phyloP scores from a whole-genome alignment of 768 basidiomycete species.

The Pholiota conissans region DNA sequence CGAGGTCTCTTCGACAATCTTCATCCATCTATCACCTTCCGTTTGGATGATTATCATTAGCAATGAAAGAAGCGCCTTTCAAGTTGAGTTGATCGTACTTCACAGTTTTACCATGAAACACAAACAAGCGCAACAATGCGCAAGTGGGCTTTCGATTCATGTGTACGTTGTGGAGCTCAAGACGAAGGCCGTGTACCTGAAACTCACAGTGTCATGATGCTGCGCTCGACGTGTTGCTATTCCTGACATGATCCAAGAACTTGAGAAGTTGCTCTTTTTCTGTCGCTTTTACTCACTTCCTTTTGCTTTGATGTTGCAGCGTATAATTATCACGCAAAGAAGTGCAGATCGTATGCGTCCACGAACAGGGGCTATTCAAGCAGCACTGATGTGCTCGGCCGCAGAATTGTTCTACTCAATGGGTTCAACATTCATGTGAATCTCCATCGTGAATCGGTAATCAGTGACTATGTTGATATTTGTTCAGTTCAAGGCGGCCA shows the following conservation, averaged over 20 bases:
- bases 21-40: background rate
- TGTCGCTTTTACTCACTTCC: background rate
- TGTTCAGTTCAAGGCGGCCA: too few species aligned
- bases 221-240: background rate
- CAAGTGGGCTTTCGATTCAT: background rate
- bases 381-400: background rate
- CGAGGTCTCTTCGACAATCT: background rate
- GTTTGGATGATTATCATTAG: background rate
- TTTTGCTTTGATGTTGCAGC: background rate
- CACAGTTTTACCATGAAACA: background rate
- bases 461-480: too few species aligned
- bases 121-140: background rate
- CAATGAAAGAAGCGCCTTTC: background rate
- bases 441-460: background rate
- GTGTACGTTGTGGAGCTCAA: background rate
- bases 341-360: background rate
- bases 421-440: too few species aligned
- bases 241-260: background rate
- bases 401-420: too few species aligned
- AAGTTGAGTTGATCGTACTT: background rate
- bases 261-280: background rate
- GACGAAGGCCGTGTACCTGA: background rate
- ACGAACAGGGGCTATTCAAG: background rate
- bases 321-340: background rate
- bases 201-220: background rate